These are phyloP conservation scores for Panaeolus papilionaceus DNA, from an alignment of 768 basidiomycete genomes.

Conservation along the genomic window DNA sequence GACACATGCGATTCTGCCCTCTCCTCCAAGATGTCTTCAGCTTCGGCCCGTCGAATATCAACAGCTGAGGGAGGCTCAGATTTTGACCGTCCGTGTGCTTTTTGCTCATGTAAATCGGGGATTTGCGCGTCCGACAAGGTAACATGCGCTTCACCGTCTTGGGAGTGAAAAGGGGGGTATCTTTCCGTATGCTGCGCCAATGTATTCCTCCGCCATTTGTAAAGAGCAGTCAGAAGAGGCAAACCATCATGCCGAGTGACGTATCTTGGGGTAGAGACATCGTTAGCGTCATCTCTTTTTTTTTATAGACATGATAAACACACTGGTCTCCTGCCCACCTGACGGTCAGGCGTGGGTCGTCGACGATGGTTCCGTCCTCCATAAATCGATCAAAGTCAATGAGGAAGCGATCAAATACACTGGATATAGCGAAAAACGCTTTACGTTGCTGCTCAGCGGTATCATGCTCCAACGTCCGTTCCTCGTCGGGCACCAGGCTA, in stretches of 20 bases:
- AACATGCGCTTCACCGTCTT: conserved; percentile 12
- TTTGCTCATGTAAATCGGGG: conserved; percentile 16
- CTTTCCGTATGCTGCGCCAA: conserved; percentile 28
- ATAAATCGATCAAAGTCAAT: conserved; percentile 73
- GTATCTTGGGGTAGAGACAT: conserved; percentile 52
- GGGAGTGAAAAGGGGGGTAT: conserved; percentile 6
- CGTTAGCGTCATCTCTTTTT: conserved; percentile 10
- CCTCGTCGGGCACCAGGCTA: conserved; percentile 54
- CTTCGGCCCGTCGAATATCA: conserved; percentile 18
- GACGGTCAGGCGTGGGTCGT: conserved; percentile 72
- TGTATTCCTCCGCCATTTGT: conserved; percentile 65
- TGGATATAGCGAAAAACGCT: conserved; percentile 10
- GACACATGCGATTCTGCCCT: conserved; percentile 16
- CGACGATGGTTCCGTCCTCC: conserved; percentile 63
- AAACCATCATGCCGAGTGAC: conserved; percentile 79
- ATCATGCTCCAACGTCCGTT: conserved; percentile 29
- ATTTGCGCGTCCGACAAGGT: background rate
- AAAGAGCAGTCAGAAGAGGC: conserved; percentile 76
- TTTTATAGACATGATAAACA: conserved; percentile 33
- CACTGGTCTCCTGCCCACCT: conserved; percentile 74
- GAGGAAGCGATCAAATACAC: conserved; percentile 61
- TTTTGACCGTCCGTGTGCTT: conserved; percentile 24
- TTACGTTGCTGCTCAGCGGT: background rate
- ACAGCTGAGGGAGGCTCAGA: conserved; percentile 26
- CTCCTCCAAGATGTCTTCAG: conserved; percentile 16